Conservation (phyloP, 2,329 filamentous ascomycete genomes). For the Venturia pyrina region DNA sequence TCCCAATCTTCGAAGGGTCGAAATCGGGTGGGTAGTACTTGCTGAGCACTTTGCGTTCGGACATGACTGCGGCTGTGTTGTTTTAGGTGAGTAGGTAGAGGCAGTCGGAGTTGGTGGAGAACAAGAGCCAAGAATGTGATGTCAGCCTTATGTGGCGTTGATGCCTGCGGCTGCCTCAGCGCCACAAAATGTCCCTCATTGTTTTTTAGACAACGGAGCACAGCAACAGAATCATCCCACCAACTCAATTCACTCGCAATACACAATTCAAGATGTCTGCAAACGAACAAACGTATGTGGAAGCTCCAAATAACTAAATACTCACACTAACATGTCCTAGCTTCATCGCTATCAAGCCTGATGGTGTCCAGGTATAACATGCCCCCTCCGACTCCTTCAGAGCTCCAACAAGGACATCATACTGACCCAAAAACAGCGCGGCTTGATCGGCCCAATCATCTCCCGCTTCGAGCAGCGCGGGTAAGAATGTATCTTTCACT, state of each 20-base stretch:
- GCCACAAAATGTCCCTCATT: background rate
- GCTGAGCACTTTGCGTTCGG: slow-evolving; percentile 70
- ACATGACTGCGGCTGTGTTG: slow-evolving; percentile 47
- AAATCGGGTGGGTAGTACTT: slow-evolving; percentile 70
- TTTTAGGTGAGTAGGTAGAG: background rate
- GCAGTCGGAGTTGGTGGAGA: background rate
- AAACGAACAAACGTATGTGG: slow-evolving; percentile 78
- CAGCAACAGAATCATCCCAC: too few species aligned
- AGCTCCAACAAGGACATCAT: background rate
- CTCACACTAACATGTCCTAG: slow-evolving; percentile 40
- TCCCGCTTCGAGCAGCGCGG: slow-evolving; percentile 94
- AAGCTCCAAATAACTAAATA: slow-evolving; percentile 7
- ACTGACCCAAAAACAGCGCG: slow-evolving; percentile 52
- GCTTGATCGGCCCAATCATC: slow-evolving; percentile 96
- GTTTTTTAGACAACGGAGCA: too few species aligned
- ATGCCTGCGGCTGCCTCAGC: background rate
- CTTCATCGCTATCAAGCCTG: slow-evolving; percentile 99
- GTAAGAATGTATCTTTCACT: slow-evolving; percentile 39
- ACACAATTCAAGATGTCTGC: slow-evolving; percentile 27
- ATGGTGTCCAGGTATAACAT: slow-evolving; percentile 83
- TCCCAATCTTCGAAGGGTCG: slow-evolving; percentile 71
- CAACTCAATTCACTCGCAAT: background rate
- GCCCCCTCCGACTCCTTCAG: background rate
- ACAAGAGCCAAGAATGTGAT: background rate
- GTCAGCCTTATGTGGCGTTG: background rate